phyloP scores from a whole-genome alignment of 352 stramenopile genomes.

The Pythium oligandrum region DNA sequence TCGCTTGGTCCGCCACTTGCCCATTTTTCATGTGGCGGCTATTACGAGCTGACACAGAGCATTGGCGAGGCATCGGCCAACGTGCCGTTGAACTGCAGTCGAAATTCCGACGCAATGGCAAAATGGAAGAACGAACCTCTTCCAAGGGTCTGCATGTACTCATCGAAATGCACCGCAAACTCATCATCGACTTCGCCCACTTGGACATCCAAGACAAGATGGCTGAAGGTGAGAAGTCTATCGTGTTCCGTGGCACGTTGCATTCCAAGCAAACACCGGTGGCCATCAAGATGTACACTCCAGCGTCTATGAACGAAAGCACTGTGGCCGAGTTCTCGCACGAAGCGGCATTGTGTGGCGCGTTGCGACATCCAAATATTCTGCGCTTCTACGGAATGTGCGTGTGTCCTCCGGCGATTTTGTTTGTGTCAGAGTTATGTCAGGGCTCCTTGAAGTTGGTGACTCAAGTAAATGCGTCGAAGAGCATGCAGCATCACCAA shows the following conservation, averaged over 20 bases:
- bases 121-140: conserved; percentile 23
- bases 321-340: conserved; percentile 53
- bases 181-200: conserved; percentile 74
- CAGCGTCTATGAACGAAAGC: conserved; percentile 41
- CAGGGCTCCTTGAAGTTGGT: conserved; percentile 49
- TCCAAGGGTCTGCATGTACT: conserved; percentile 57
- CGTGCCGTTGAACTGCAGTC: conserved; percentile 50
- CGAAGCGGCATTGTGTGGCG: conserved; percentile 40
- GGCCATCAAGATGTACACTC: conserved; percentile 64
- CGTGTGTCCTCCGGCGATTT: conserved; percentile 68
- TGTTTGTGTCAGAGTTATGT: conserved; percentile 69
- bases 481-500: conserved; percentile 5
- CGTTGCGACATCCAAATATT: conserved; percentile 51
- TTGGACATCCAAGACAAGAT: conserved; percentile 54
- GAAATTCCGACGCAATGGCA: conserved; percentile 25
- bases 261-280: conserved; percentile 27
- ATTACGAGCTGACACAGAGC: conserved; percentile 60
- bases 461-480: conserved; percentile 1
- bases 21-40: conserved; percentile 71
- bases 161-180: conserved; percentile 64
- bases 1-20: conserved; percentile 47
- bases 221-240: conserved; percentile 32
- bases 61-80: conserved; percentile 62
- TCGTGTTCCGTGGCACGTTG: conserved; percentile 45
- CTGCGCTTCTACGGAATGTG: conserved; percentile 56